phyloP scores from a whole-genome alignment of 441 rosid genomes.

The Biscutella laevigata region DNA sequence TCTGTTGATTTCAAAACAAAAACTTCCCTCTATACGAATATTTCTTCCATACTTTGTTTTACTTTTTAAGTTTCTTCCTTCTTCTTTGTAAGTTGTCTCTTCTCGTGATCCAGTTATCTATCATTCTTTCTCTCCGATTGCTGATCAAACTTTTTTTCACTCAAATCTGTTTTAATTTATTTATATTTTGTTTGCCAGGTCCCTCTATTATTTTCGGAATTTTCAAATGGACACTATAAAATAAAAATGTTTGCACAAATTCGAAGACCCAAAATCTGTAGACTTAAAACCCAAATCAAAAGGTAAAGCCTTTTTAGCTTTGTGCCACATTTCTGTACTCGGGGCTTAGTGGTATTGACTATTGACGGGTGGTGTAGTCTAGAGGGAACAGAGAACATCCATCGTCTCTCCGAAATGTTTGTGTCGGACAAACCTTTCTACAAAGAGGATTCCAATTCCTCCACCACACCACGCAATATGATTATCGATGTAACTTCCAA shows the following conservation, averaged over 20 bases:
- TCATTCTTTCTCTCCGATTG: constrained; percentile 25
- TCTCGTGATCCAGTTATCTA: constrained; percentile 29
- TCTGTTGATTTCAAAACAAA: neutral
- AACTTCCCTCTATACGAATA: neutral
- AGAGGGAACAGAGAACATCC: constrained; percentile 5
- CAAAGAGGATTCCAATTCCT: constrained; percentile 34
- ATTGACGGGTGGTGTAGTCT: too few relatives aligned
- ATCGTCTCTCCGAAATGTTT: constrained; percentile 40
- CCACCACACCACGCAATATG: constrained; percentile 51
- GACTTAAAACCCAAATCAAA: too few relatives aligned
- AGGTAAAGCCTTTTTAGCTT: too few relatives aligned
- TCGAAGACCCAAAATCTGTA: too few relatives aligned
- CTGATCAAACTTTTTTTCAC: constrained; percentile 15
- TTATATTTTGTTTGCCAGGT: neutral
- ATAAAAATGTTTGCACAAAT: too few relatives aligned
- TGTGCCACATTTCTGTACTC: too few relatives aligned
- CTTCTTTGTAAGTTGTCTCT: constrained; percentile 14
- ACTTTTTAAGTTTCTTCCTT: neutral
- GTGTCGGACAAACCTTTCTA: constrained; percentile 74
- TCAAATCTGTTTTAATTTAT: constrained; percentile 12
- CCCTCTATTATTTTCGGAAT: too few relatives aligned
- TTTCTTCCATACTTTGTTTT: neutral
- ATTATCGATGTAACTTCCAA: constrained; percentile 67
- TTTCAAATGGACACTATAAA: too few relatives aligned
- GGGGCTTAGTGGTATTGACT: too few relatives aligned